Evolutionary conservation across 192 early-diverging fungal species (phyloP).

Genomic region (Phycomyces blakesleeanus): DNA sequence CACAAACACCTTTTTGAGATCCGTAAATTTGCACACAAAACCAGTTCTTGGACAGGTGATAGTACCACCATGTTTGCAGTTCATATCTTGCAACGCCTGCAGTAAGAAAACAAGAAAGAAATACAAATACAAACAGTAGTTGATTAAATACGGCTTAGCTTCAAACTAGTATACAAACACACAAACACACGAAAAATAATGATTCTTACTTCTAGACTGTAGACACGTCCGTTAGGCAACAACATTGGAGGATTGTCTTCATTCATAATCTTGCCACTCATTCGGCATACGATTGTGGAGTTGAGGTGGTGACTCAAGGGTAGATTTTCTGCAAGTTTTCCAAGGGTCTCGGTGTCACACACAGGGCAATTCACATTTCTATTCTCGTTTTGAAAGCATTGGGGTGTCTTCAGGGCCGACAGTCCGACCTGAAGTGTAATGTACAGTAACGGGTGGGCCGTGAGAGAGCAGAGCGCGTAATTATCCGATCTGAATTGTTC

Average conservation of each 20-base stretch:
- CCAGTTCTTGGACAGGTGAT: slow-evolving; percentile 70
- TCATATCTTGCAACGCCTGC: slow-evolving; percentile 69
- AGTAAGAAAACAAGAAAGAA: slow-evolving; percentile 2
- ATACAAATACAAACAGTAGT: too few species aligned
- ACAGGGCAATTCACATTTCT: slow-evolving; percentile 94
- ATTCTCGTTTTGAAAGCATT: slow-evolving; percentile 74
- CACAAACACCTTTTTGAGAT: slow-evolving; percentile 78
- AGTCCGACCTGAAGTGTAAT: slow-evolving; percentile 94
- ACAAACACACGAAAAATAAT: too few species aligned
- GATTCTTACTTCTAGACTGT: slow-evolving; percentile 74
- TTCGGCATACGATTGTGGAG: slow-evolving; percentile 89
- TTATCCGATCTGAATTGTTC: slow-evolving; percentile 81
- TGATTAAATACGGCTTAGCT: not conserved
- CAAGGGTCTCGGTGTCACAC: slow-evolving; percentile 82
- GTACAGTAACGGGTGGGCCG: slow-evolving; percentile 78
- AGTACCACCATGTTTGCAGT: slow-evolving; percentile 57
- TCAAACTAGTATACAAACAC: not conserved
- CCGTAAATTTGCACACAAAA: slow-evolving; percentile 43
- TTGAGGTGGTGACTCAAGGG: slow-evolving; percentile 95
- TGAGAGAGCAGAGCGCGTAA: slow-evolving; percentile 85
- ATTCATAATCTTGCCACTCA: slow-evolving; percentile 91
- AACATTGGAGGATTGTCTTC: slow-evolving; percentile 95
- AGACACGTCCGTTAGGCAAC: slow-evolving; percentile 94
- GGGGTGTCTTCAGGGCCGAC: slow-evolving; percentile 87
- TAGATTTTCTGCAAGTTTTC: slow-evolving; percentile 75